Evolutionary conservation across 106 monocot genomes (phyloP).

Genomic region (Agapanthus africanus): DNA sequence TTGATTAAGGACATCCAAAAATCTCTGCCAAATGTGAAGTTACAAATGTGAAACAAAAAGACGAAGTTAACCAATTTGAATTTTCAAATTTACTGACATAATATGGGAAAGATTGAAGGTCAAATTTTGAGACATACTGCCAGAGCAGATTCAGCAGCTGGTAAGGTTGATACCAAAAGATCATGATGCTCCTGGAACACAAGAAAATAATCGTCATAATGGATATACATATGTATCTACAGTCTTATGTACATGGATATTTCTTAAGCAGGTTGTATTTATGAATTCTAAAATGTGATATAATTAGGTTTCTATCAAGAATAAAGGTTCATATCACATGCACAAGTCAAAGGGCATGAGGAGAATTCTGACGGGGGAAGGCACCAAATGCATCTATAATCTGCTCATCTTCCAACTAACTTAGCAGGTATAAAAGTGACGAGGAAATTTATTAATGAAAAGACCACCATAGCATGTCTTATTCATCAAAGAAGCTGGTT

Average conservation of each 20-base stretch:
- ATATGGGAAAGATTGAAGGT: background rate
- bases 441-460: too few species aligned
- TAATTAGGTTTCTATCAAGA: background rate
- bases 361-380: background rate
- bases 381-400: background rate
- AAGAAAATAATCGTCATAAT: background rate
- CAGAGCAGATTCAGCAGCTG: slow-evolving; percentile 62
- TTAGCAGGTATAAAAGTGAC: background rate
- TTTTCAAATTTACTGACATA: background rate
- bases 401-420: background rate
- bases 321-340: background rate
- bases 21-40: slow-evolving; percentile 52
- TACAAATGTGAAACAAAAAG: slow-evolving; percentile 1
- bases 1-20: slow-evolving; percentile 64
- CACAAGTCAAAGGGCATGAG: background rate
- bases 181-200: slow-evolving; percentile 82
- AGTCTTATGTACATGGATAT: background rate
- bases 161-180: slow-evolving; percentile 73
- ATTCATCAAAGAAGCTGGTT: too few species aligned
- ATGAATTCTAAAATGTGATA: too few species aligned
- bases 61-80: slow-evolving; percentile 6
- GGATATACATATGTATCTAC: background rate
- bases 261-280: background rate
- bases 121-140: slow-evolving; percentile 39
- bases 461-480: too few species aligned